A percentile compares a stretch with the other conserved stretches of the same genome.
These are phyloP conservation scores for Alternaria hordeiaustralica DNA, from an alignment of 2,329 filamentous ascomycete species.

Conservation along the genomic window DNA sequence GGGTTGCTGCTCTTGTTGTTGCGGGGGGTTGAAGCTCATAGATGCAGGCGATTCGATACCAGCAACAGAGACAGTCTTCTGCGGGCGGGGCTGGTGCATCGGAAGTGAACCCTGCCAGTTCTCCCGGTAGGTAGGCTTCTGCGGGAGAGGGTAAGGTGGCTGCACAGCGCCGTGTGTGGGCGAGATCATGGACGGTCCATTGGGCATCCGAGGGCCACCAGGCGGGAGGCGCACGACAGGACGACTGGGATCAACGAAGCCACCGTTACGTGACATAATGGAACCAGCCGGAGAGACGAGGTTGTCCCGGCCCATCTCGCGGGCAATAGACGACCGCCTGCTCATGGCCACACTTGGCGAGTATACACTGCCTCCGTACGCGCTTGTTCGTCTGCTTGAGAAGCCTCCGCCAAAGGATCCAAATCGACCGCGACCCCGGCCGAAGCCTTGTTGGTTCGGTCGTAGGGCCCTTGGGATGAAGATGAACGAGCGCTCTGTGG, in stretches of 20 bases:
- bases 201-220: slow-evolving; percentile 50
- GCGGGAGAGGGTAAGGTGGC: slow-evolving; percentile 59
- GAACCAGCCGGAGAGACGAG: slow-evolving; percentile 83
- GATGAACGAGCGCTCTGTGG: slow-evolving; percentile 90
- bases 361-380: slow-evolving; percentile 81
- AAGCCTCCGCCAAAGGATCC: slow-evolving; percentile 67
- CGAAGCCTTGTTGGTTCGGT: slow-evolving; percentile 84
- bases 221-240: slow-evolving; percentile 87
- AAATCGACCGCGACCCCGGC: slow-evolving; percentile 72
- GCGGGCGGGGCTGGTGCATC: slow-evolving; percentile 94
- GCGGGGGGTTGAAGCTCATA: slow-evolving; percentile 64
- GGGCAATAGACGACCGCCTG: slow-evolving; percentile 79
- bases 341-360: slow-evolving; percentile 88
- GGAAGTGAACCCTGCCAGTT: slow-evolving; percentile 67
- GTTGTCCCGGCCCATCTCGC: slow-evolving; percentile 72
- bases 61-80: slow-evolving; percentile 91
- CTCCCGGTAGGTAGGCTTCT: slow-evolving; percentile 64
- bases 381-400: slow-evolving; percentile 79
- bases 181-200: slow-evolving; percentile 37
- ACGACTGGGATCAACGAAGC: slow-evolving; percentile 66
- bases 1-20: slow-evolving; percentile 76
- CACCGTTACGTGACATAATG: slow-evolving; percentile 70
- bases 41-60: slow-evolving; percentile 85
- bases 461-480: slow-evolving; percentile 95
- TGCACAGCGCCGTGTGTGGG: slow-evolving; percentile 52